Conservation (phyloP, 257 asterid species). For the Solanum bukasovii region DNA sequence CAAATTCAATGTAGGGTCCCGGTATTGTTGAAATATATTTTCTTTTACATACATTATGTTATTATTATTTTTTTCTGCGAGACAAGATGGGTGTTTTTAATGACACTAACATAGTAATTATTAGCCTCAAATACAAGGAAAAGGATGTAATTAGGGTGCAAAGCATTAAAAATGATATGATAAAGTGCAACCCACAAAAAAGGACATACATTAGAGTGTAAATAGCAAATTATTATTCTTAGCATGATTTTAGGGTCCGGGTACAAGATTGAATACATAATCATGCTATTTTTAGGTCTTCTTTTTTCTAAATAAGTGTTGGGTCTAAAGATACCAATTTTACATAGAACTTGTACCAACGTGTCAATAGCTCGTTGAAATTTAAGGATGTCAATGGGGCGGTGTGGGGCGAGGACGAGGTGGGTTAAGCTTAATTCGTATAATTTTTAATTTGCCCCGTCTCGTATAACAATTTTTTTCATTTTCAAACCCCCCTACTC, state of each 20-base stretch:
- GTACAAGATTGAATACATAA: not conserved
- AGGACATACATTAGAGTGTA: not conserved
- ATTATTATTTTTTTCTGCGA: not conserved
- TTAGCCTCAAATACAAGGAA: not conserved
- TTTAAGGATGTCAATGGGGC: no score
- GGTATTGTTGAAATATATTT: not conserved
- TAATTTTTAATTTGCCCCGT: no score
- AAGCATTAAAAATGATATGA: no score
- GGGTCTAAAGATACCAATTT: not conserved
- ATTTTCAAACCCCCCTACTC: no score
- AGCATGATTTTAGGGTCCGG: not conserved
- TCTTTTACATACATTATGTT: not conserved
- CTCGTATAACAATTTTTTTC: no score
- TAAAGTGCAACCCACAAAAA: no score
- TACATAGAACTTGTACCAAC: no score
- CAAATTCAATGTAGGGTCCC: not conserved
- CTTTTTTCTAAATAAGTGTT: not conserved
- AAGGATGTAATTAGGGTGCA: not conserved
- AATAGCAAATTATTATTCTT: no score
- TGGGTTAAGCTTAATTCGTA: no score
- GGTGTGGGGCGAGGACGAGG: no score
- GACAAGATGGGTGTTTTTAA: not conserved
- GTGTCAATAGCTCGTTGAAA: no score
- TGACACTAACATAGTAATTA: not conserved
- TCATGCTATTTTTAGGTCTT: not conserved